Evolutionary conservation across 2,329 filamentous ascomycete species (phyloP), one percentile per base, ranked within the genome.

Genomic region (Pseudocercospora crystallina): DNA sequence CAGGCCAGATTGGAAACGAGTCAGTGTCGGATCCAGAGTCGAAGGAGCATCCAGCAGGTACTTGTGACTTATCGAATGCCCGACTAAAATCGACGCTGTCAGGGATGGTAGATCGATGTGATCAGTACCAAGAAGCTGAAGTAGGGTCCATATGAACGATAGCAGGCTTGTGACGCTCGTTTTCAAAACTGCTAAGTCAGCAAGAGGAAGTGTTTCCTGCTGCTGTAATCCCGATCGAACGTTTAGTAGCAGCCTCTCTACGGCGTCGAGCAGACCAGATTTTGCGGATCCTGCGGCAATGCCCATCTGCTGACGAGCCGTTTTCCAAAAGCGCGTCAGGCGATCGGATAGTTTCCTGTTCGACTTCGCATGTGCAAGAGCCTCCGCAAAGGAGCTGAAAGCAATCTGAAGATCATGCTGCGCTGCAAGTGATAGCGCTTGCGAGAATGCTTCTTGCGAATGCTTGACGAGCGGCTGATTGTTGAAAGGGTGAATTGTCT

Each of bases 401-500:
- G 45, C 49, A 29, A 51, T 38, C 31, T n/a, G 30, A 15, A 56
- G 36, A 32, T 67, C 64, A 49, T 62, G 49, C 13, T 51, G 43
- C 29, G 59, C 57, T 34, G 58, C 62, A 15, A 62, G 48, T 17
- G 49, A 51, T 14, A 54, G 42, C 26, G 62, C 60, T 49, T 53
- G 39, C 30, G 45, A 15, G 32, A 57, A 55, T 12, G 41, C 33
- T 41, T 58, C 50, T 47, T 56, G 51, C 39, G 56, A 58, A 45
- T 66, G 66, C 47, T 53, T 47, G 17, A 76, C 58, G 32, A 70
- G 65, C 20, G 73, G 61, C 54, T 75, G 71, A 53, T 78, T 77
- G 61, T 68, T 71, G 48, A 77, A 64, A 50, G 75, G 73, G 63
- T 78, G 72, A 50, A 75, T 66, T 35, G 75, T 65, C 61, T 68